Evolutionary conservation across 495 filamentous ascomycete genomes (phyloP), one percentile per base, ranked within the genome.

Genomic region (Penicillium fimorum): DNA sequence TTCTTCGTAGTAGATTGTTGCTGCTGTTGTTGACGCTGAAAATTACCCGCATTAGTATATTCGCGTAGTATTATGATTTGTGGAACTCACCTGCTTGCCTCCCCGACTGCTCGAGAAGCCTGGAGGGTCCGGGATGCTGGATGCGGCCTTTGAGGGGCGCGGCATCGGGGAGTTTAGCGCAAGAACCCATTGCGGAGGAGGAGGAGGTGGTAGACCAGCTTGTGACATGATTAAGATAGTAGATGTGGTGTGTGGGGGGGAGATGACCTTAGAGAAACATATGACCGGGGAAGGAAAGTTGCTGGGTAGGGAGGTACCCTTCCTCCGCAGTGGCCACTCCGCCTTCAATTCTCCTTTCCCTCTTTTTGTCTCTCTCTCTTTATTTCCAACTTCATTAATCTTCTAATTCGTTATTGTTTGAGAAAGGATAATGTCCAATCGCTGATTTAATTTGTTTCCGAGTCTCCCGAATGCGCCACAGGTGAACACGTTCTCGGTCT

Each of bases 41-140:
- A 18, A 7, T 47, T 11, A 10, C 37, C 2, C 22, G 12, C 20
- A 55, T 59, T 57, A 63, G 72, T 37, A 35, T 4, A 11, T 15
- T 32, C 8, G 42, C 29, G 35, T 32, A 1, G 20, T 20, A 13
- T 24, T 10, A 32, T 20, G 7, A 8, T 15, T 18, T 20, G 11
- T 42, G 20, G 18, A 17, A 50, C 66, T 51, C 64, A 77, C 76
- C 64, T 71, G 70, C 60, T 77, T 77, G 61, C 70, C 70, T 56
- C 60, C 59, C 11, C 77, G 74, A 38, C 78, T 68, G 58, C 85
- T 77, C 24, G 85, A 82, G 78, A 84, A 98, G 62, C 94, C 94
- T 49, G 91, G 92, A 25, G 94, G 94, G 74, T 97, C 92, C 52
- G 86, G 83, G 59, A 95, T 85, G 61, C 78, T 79, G 60, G 72